A percentile compares a stretch with the other conserved stretches of the same genome.
Evolutionary conservation across 208 protist genomes (phyloP).

Genomic region (Acanthamoeba culbertsoni): DNA sequence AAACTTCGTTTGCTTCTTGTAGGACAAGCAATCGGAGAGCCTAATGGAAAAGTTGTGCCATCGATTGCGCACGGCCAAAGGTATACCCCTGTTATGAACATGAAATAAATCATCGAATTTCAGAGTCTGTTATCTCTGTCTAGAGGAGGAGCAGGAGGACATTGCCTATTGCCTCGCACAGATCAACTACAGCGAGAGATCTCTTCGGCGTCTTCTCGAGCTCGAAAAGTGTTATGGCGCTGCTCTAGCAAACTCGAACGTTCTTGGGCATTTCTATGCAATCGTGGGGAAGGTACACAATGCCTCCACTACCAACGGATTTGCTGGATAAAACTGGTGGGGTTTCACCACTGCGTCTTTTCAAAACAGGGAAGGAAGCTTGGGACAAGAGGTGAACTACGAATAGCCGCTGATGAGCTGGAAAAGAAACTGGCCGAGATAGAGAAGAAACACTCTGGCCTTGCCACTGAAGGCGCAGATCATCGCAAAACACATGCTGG

Average conservation of each 20-base stretch:
- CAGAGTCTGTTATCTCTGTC: neutral
- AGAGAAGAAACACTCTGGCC: neutral
- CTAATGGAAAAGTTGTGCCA: slow-evolving; percentile 83
- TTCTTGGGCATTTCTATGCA: slow-evolving; percentile 24
- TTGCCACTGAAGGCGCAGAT: neutral
- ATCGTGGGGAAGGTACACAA: slow-evolving; percentile 57
- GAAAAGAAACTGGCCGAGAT: slow-evolving; percentile 42
- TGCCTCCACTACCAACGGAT: neutral
- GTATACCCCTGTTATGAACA: neutral
- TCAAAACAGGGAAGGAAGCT: neutral
- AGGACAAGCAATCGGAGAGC: slow-evolving; percentile 78
- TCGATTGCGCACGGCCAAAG: slow-evolving; percentile 66
- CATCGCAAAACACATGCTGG: neutral
- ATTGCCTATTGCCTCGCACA: slow-evolving; percentile 80
- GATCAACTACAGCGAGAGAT: slow-evolving; percentile 75
- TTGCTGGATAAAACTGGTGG: neutral
- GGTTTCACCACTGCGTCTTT: neutral
- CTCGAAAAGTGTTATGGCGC: slow-evolving; percentile 62
- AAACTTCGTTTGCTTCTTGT: neutral
- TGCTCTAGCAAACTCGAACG: slow-evolving; percentile 68
- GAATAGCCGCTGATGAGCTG: slow-evolving; percentile 9
- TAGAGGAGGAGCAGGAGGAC: slow-evolving; percentile 53
- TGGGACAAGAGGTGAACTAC: neutral
- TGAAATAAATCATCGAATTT: neutral
- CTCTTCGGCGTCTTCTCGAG: slow-evolving; percentile 74